These are phyloP conservation scores for Neurospora crassa DNA, from an alignment of 2,329 filamentous ascomycete genomes.

Conservation along the genomic window DNA sequence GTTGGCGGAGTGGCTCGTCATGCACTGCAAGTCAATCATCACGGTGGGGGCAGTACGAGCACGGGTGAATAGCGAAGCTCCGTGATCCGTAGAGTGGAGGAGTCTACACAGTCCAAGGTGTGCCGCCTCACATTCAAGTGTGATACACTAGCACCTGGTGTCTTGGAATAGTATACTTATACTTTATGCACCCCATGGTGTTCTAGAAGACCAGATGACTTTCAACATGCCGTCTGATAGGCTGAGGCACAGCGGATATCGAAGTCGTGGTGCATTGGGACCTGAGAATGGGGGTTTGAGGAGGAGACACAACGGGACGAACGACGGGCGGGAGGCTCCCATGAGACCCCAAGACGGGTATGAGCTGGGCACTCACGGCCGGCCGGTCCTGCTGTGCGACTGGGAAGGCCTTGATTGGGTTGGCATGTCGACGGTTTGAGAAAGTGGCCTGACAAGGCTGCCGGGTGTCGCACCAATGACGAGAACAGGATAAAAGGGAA, in stretches of 20 bases:
- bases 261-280: background rate
- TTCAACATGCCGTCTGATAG: background rate
- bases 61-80: background rate
- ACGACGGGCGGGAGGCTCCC: background rate
- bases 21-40: background rate
- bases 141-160: background rate
- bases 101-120: background rate
- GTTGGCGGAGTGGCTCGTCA: background rate
- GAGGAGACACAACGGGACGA: background rate
- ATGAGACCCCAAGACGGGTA: background rate
- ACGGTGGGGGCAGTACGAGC: background rate
- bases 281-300: background rate
- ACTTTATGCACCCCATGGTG: background rate
- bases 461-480: background rate
- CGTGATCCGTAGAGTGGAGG: background rate
- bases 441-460: background rate
- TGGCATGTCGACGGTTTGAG: background rate
- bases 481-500: background rate
- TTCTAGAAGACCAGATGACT: background rate
- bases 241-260: background rate
- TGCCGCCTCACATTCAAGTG: background rate
- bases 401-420: background rate
- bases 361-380: background rate
- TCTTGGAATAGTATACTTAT: background rate
- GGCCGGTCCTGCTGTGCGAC: background rate